Evolutionary conservation across 768 basidiomycete genomes (phyloP), one percentile per base, ranked within the genome.

Genomic region (Mycena belliarum): DNA sequence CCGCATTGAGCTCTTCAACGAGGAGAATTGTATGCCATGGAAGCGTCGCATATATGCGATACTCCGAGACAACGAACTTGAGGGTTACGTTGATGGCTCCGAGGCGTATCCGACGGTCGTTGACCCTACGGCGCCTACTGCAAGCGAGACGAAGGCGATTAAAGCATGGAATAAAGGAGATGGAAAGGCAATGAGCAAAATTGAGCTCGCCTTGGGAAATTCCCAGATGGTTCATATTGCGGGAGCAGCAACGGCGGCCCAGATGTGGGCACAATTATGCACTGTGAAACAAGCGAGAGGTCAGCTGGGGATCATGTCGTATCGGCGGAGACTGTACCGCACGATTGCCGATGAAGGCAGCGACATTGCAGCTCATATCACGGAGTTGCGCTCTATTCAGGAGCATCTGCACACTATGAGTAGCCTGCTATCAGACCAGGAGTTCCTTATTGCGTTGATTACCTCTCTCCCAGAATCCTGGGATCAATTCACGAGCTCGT

Each of bases 191-290:
- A 3, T 44, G 14, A 59, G 49, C 41, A 48, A 59, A 29, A 59
- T 59, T 52, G 51, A 51, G 20, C 51, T 59, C 16, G 45, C 57
- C 16, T 43, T 59, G 46, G 50, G 49, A 35, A 52, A 49, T 57
- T 49, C 48, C 55, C 55, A 57, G 35, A 57, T 57, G 55, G 35
- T 57, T 18, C 55, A 57, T 44, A 44, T 57, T 45, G 55, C 33
- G 43, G 55, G 55, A 44, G 48, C 49, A 5, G 15, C 5, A 5
- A 57, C 55, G 29, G 55, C 55, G 10, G 14, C 15, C 24, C 16
- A 50, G 15, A 57, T 57, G 55, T 57, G 55, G 55, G 2, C 15
- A 20, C 48, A 52, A 21, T 18, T 57, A 6, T 50, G 55, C 23
- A 47, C 47, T 26, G 57, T 53, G 24, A 59, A 59, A 41, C 50